Conservation (phyloP, 768 basidiomycete species). For the Mycena galopus region DNA sequence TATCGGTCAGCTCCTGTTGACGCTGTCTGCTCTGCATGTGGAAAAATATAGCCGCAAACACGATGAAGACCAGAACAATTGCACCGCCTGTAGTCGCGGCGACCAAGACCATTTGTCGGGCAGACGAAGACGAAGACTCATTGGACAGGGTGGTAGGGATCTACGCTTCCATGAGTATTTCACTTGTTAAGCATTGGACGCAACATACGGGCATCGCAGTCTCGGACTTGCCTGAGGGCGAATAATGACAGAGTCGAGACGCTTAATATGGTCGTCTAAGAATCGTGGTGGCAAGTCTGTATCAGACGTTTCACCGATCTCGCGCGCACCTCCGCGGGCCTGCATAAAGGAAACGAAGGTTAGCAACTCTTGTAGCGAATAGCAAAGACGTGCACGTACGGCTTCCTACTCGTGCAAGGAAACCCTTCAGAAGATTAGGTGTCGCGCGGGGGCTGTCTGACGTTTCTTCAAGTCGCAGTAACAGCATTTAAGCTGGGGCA, state of each 20-base stretch:
- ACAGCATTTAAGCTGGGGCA: constrained; percentile 26
- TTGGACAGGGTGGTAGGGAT: constrained; percentile 23
- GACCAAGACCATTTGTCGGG: constrained; percentile 8
- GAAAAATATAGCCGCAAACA: constrained; percentile 30
- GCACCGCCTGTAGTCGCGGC: constrained; percentile 29
- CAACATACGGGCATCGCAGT: constrained; percentile 21
- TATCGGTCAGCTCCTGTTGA: constrained; percentile 8
- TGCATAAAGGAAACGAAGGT: not conserved
- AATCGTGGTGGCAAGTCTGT: constrained; percentile 1
- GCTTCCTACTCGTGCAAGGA: constrained; percentile 12
- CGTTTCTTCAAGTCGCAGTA: not conserved
- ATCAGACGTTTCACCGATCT: not conserved
- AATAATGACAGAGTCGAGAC: not conserved
- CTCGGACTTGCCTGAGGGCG: not conserved
- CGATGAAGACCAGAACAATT: constrained; percentile 20
- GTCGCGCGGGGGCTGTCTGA: not conserved
- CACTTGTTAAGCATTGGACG: not conserved
- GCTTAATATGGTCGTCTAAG: not conserved
- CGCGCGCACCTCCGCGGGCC: constrained; percentile 8
- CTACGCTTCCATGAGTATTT: not conserved
- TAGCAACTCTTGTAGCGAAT: not conserved
- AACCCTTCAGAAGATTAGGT: not conserved
- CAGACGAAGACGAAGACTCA: not conserved
- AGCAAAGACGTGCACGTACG: constrained; percentile 12
- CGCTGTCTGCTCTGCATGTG: constrained; percentile 20